Conservation (phyloP, 1,284 basidiomycete species). For the Cronartium quercuum region DNA sequence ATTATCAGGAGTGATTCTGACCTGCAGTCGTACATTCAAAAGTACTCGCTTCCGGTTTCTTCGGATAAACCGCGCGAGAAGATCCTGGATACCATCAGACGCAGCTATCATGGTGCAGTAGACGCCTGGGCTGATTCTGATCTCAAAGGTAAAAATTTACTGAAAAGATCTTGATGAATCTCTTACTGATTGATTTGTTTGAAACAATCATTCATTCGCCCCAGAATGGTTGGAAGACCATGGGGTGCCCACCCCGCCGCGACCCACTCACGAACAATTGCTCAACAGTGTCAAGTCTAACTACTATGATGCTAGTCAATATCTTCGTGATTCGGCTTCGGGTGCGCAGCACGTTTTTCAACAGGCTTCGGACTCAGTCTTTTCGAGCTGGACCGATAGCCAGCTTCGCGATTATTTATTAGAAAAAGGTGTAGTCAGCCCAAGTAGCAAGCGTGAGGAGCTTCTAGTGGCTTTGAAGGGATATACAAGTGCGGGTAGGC, state of each 20-base stretch:
- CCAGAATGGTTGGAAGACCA: conserved; percentile 39
- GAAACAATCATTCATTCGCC: not conserved
- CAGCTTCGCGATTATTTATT: conserved; percentile 74
- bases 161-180: conserved; percentile 37
- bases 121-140: conserved; percentile 41
- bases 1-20: conserved; percentile 41
- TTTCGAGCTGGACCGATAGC: conserved; percentile 69
- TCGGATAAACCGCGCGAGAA: conserved; percentile 40
- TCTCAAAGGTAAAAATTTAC: conserved; percentile 36
- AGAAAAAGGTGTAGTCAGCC: conserved; percentile 74
- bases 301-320: conserved; percentile 58
- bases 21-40: conserved; percentile 39
- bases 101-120: conserved; percentile 42
- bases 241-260: conserved; percentile 10
- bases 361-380: conserved; percentile 52
- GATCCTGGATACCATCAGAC: conserved; percentile 41
- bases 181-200: conserved; percentile 39
- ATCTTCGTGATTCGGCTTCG: conserved; percentile 60
- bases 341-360: conserved; percentile 63
- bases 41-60: conserved; percentile 40
- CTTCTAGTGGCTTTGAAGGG: conserved; percentile 57
- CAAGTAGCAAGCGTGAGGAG: conserved; percentile 69
- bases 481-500: conserved; percentile 22
- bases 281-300: conserved; percentile 57
- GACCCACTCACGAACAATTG: conserved; percentile 42